phyloP scores from a whole-genome alignment of 345 rosid genomes.

The Eucalyptus pumila region DNA sequence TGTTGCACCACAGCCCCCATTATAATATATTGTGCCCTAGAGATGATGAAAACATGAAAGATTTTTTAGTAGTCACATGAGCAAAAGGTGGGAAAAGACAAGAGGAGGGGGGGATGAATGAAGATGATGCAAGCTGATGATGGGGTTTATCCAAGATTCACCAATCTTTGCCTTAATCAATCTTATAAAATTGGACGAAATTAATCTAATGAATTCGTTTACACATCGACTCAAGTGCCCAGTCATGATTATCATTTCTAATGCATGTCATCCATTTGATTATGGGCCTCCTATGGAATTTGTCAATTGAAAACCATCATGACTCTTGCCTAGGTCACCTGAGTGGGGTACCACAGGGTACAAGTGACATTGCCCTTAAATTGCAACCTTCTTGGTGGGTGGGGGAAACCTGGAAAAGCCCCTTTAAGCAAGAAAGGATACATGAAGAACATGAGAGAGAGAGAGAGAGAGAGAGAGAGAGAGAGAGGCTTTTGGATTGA shows the following conservation, averaged over 20 bases:
- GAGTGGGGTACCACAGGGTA: conserved; percentile 18
- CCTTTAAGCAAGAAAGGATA: background rate
- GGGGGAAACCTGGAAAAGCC: background rate
- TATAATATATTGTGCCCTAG: background rate
- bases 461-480: background rate
- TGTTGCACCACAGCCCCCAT: background rate
- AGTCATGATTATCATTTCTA: background rate
- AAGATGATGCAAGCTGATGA: background rate
- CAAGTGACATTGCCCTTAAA: conserved; percentile 5
- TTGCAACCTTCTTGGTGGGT: background rate
- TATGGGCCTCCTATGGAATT: background rate
- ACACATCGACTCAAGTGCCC: background rate
- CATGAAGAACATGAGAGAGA: background rate
- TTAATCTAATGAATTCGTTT: background rate
- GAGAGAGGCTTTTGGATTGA: background rate
- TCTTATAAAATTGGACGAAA: background rate
- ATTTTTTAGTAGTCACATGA: background rate
- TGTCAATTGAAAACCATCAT: background rate
- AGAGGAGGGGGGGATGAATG: background rate
- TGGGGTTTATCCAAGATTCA: background rate
- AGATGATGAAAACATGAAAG: background rate
- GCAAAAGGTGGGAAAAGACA: background rate
- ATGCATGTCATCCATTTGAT: background rate
- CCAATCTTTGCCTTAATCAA: background rate
- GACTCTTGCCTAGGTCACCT: conserved; percentile 3